Conservation (phyloP, 139 green algal genomes). For the Haematococcus sp. region DNA sequence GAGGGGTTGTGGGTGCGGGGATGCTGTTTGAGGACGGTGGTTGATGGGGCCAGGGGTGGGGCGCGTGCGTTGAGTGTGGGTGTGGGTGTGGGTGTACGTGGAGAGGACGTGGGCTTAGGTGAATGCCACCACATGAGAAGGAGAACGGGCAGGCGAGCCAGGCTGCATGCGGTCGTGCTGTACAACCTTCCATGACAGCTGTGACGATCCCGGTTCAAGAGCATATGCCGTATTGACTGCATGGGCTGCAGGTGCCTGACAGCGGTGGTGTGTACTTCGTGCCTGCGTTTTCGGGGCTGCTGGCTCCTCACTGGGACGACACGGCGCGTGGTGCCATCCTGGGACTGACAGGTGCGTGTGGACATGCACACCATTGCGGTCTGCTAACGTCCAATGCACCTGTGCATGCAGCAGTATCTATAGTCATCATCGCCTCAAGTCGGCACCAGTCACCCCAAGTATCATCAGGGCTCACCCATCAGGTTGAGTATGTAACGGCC, state of each 20-base stretch:
- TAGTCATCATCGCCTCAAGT: too few relatives aligned
- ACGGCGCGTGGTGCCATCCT: conserved; percentile 18
- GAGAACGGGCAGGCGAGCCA: not conserved
- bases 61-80: not conserved
- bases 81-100: not conserved
- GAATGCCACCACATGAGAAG: not conserved
- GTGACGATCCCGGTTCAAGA: not conserved
- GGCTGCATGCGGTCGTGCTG: not conserved
- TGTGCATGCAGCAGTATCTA: too few relatives aligned
- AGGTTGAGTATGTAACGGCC: not conserved
- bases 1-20: not conserved
- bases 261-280: conserved; percentile 93
- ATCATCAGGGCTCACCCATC: not conserved
- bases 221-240: not conserved
- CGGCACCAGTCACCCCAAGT: too few relatives aligned
- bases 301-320: conserved; percentile 87
- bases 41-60: not conserved
- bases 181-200: not conserved
- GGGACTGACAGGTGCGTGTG: conserved; percentile 21
- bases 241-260: conserved; percentile 11
- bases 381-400: not conserved
- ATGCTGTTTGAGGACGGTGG: not conserved
- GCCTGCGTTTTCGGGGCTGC: conserved; percentile 91
- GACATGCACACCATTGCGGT: not conserved
- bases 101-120: not conserved